These are phyloP conservation scores for Cupressus sempervirens DNA, from an alignment of 75 land plant genomes.

Conservation along the genomic window DNA sequence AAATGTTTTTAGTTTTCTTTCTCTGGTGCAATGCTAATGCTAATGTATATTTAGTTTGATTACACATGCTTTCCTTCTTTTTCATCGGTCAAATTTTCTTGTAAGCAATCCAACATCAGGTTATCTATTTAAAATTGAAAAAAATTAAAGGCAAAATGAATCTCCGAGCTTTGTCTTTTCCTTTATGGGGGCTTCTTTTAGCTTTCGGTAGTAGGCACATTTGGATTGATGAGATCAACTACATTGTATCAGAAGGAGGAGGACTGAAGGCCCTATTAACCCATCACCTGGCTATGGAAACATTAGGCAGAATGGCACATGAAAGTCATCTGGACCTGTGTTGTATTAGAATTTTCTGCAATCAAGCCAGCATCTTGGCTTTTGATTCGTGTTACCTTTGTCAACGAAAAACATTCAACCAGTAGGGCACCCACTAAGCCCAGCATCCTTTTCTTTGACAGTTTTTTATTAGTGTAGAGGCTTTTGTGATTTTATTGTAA, in stretches of 20 bases:
- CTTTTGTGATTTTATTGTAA: neutral
- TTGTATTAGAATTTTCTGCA: neutral
- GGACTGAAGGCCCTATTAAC: neutral
- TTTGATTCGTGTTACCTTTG: neutral
- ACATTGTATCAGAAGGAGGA: neutral
- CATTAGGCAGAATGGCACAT: neutral
- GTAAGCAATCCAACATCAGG: too few species aligned
- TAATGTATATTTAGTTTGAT: neutral
- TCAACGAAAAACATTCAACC: neutral
- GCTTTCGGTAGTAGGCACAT: neutral
- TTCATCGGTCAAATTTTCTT: too few species aligned
- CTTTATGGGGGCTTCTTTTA: neutral
- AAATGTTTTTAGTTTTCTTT: neutral
- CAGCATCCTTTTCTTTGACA: neutral
- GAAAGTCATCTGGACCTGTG: neutral
- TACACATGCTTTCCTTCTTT: too few species aligned
- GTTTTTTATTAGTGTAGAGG: neutral
- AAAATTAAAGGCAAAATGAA: neutral
- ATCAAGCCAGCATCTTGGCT: neutral
- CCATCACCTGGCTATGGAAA: neutral
- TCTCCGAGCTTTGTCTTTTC: neutral
- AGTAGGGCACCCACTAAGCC: neutral
- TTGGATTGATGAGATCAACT: neutral
- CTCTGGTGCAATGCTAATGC: neutral
- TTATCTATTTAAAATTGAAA: slow-evolving; percentile 22